These are phyloP conservation scores for Berberis vulgaris DNA, from an alignment of 164 flowering plant species.

Conservation along the genomic window DNA sequence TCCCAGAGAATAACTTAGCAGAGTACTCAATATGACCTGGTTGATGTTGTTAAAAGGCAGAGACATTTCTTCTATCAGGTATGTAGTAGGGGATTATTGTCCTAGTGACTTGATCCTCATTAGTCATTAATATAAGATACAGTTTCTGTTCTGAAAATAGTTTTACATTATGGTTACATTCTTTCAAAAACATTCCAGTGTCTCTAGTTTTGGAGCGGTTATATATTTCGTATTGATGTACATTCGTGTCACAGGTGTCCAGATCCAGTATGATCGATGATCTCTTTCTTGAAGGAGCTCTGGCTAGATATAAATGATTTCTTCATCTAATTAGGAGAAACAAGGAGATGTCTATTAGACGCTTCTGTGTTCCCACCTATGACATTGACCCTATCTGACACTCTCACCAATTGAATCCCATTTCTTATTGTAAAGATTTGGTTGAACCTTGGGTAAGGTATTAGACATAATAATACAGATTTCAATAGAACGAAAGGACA, in stretches of 20 bases:
- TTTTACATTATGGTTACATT: no score
- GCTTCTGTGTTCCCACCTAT: slow-evolving; percentile 91
- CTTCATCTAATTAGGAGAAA: slow-evolving; percentile 80
- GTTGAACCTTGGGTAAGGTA: slow-evolving; percentile 42
- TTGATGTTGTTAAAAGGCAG: slow-evolving; percentile 77
- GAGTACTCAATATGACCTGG: slow-evolving; percentile 67
- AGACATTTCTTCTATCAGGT: slow-evolving; percentile 86
- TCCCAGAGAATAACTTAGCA: slow-evolving; percentile 18
- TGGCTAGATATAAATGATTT: slow-evolving; percentile 89
- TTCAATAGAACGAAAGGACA: slow-evolving; percentile 76
- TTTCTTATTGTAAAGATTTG: slow-evolving; percentile 67
- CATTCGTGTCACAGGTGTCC: slow-evolving; percentile 45
- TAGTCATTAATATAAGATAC: no score
- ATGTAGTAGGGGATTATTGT: no score
- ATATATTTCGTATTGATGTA: no score
- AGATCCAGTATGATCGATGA: slow-evolving; percentile 53
- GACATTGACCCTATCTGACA: slow-evolving; percentile 98
- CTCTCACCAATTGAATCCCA: slow-evolving; percentile 80
- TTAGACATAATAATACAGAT: slow-evolving; percentile 86
- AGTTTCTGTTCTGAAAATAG: no score
- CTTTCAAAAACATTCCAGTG: no score
- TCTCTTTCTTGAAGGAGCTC: slow-evolving; percentile 63
- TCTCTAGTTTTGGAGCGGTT: no score
- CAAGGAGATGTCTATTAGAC: slow-evolving; percentile 43
- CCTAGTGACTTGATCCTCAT: no score